Conservation (phyloP, 192 early-diverging fungal species). For the Umbelopsis sp. region DNA sequence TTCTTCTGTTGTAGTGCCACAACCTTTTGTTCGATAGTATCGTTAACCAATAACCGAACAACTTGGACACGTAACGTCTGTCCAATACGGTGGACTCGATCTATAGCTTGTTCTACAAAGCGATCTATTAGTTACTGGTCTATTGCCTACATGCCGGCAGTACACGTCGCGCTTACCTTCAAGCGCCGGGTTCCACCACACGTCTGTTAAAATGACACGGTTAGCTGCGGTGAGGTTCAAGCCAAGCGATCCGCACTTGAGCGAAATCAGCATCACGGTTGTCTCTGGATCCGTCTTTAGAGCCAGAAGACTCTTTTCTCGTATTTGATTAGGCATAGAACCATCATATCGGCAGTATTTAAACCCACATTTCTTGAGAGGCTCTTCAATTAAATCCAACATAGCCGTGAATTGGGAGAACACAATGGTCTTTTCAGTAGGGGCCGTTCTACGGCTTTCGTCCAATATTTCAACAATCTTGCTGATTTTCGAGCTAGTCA, state of each 20-base stretch:
- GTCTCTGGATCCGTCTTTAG: conserved; percentile 66
- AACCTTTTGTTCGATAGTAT: conserved; percentile 88
- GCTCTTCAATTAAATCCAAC: conserved; percentile 52
- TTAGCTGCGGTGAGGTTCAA: conserved; percentile 77
- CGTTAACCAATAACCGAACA: conserved; percentile 65
- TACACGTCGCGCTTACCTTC: conserved; percentile 49
- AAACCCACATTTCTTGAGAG: conserved; percentile 42
- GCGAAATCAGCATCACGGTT: conserved; percentile 62
- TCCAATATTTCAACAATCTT: conserved; percentile 53
- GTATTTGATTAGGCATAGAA: conserved; percentile 39
- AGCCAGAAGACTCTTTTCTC: conserved; percentile 61
- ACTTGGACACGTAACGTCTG: conserved; percentile 68
- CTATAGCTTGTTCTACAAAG: conserved; percentile 67
- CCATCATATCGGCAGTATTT: conserved; percentile 47
- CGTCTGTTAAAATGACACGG: conserved; percentile 74
- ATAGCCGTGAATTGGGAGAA: conserved; percentile 63
- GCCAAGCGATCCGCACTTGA: conserved; percentile 45
- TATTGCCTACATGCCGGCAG: not conserved
- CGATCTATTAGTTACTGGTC: not conserved
- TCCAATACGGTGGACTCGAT: conserved; percentile 81
- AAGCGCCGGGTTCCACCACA: conserved; percentile 83
- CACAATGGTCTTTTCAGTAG: conserved; percentile 60
- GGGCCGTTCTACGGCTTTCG: conserved; percentile 43
- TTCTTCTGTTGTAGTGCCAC: conserved; percentile 80
- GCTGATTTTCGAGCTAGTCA: conserved; percentile 42